A percentile compares a stretch with the other conserved stretches of the same genome.
These are phyloP conservation scores for Trichoderma atroviride DNA, from an alignment of 2,329 filamentous ascomycete genomes.

Conservation along the genomic window DNA sequence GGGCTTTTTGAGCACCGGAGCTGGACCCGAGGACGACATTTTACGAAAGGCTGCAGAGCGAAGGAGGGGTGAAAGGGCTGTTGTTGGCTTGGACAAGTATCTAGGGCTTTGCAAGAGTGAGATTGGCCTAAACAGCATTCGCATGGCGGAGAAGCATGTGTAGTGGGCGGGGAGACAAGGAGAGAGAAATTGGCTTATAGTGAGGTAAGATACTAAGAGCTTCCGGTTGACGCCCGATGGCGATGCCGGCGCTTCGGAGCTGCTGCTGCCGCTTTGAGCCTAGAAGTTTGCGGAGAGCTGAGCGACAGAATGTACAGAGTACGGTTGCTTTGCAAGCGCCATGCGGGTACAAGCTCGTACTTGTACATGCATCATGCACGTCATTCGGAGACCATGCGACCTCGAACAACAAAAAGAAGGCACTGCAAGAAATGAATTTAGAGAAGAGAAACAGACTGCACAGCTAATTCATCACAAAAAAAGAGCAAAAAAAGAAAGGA, in stretches of 20 bases:
- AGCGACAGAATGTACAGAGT: not conserved
- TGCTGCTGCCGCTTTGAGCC: not conserved
- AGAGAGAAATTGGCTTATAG: not conserved
- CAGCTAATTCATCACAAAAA: not conserved
- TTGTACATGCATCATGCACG: conserved; percentile 12
- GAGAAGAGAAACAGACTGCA: not conserved
- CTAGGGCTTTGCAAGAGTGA: conserved; percentile 8
- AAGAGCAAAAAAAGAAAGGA: conserved; percentile 20
- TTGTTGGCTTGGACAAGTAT: conserved; percentile 27
- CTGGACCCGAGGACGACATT: conserved; percentile 40
- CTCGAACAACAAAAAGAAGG: not conserved
- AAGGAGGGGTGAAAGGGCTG: conserved; percentile 29
- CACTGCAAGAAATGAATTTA: not conserved
- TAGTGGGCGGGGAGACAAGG: not conserved
- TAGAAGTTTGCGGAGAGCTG: not conserved
- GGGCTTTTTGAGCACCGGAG: conserved; percentile 68
- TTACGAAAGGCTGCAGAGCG: conserved; percentile 36
- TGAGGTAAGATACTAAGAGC: conserved; percentile 9
- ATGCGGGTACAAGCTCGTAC: not conserved
- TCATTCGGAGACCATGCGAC: not conserved
- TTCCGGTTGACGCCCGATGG: conserved; percentile 14
- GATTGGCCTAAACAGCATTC: conserved; percentile 8
- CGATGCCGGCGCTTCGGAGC: conserved; percentile 24
- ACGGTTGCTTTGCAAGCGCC: not conserved
- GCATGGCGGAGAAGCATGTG: not conserved